Evolutionary conservation across 179 eudicot genomes (phyloP).

Genomic region (Gypsophila paniculata): DNA sequence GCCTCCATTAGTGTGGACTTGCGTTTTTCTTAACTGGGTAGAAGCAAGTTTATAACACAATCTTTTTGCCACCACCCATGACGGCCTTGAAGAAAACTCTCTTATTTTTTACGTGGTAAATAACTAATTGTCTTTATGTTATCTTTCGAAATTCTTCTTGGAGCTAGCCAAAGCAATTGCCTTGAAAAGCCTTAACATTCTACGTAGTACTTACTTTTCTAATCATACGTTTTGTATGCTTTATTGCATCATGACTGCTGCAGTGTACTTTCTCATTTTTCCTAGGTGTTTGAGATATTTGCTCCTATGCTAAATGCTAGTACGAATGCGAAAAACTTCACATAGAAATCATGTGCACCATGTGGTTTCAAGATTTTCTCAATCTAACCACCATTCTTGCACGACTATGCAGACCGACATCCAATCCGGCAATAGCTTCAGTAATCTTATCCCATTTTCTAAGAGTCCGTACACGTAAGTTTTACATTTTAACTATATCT

Average conservation of each 20-base stretch:
- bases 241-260: neutral
- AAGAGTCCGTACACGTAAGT: constrained; percentile 72
- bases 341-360: neutral
- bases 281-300: no score
- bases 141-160: neutral
- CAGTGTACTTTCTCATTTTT: no score
- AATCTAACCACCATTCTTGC: constrained; percentile 22
- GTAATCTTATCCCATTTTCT: constrained; percentile 71
- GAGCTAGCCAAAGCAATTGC: neutral
- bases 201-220: no score
- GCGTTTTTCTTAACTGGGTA: neutral
- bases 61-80: neutral
- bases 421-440: constrained; percentile 78
- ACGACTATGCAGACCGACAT: constrained; percentile 40
- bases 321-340: no score
- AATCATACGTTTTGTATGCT: neutral
- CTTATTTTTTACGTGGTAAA: neutral
- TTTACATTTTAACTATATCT: constrained; percentile 6
- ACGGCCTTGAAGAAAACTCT: no score
- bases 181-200: neutral
- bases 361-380: neutral
- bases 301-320: no score
- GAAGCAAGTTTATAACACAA: neutral
- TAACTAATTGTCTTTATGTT: neutral
- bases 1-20: neutral